phyloP scores from a whole-genome alignment of 179 eudicot genomes.

The Drosera spatulata region DNA sequence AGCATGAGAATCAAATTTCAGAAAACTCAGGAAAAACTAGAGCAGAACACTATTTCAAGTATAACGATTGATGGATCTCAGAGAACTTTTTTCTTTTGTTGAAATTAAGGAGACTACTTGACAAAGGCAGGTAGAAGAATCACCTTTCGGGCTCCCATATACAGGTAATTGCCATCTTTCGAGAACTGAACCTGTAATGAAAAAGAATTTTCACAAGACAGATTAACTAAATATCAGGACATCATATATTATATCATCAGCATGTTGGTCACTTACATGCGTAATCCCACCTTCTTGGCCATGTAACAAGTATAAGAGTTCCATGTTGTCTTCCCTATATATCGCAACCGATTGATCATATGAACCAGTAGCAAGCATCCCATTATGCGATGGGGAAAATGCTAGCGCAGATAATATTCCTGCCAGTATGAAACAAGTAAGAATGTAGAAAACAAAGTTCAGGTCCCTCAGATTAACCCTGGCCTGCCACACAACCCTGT shows the following conservation, averaged over 20 bases:
- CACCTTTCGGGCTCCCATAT: slow-evolving; percentile 96
- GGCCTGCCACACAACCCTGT: no score
- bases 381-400: slow-evolving; percentile 67
- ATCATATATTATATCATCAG: not conserved
- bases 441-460: no score
- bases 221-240: not conserved
- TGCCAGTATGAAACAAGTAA: slow-evolving; percentile 21
- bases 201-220: not conserved
- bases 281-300: slow-evolving; percentile 99
- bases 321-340: slow-evolving; percentile 90
- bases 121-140: not conserved
- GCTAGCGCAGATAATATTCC: slow-evolving; percentile 93
- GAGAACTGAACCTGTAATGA: slow-evolving; percentile 79
- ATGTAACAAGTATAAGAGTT: slow-evolving; percentile 77
- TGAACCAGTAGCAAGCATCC: slow-evolving; percentile 92
- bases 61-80: not conserved
- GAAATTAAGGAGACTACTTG: no score
- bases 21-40: no score
- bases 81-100: no score
- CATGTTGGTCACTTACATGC: slow-evolving; percentile 52
- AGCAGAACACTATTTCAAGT: not conserved
- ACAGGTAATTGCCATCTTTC: slow-evolving; percentile 91
- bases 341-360: slow-evolving; percentile 82
- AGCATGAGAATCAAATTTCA: slow-evolving; percentile 6
- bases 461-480: no score